Percentiles rank a stretch among this genome's conserved stretches.
phyloP scores from a whole-genome alignment of 257 asterid species.

The Ehretia macrophylla region DNA sequence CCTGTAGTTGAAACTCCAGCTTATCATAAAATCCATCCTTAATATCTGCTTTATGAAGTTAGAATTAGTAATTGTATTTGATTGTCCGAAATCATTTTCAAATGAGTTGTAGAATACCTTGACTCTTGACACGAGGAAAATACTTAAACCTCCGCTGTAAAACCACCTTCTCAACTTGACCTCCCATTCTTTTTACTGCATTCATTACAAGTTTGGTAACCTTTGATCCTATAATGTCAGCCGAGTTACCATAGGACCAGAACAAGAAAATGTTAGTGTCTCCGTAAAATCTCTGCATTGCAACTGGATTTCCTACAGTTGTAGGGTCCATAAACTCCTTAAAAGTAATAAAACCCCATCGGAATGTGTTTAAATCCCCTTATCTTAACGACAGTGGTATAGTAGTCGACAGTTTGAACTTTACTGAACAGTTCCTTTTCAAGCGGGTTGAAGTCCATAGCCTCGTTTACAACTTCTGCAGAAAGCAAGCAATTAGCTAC shows the following conservation, averaged over 20 bases:
- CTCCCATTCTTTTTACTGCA: slow-evolving; percentile 60
- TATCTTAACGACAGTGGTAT: slow-evolving; percentile 65
- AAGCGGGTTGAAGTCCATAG: slow-evolving; percentile 45
- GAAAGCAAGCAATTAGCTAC: neutral
- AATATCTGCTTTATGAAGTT: slow-evolving; percentile 30
- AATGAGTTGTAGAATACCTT: slow-evolving; percentile 31
- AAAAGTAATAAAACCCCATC: slow-evolving; percentile 66
- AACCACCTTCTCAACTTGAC: slow-evolving; percentile 37
- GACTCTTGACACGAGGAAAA: slow-evolving; percentile 63
- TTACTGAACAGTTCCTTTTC: slow-evolving; percentile 59
- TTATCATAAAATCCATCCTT: slow-evolving; percentile 60
- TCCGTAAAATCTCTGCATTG: slow-evolving; percentile 63
- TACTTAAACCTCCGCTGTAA: slow-evolving; percentile 59
- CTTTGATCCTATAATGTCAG: slow-evolving; percentile 32
- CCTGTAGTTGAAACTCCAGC: slow-evolving; percentile 56
- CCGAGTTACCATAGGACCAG: slow-evolving; percentile 77
- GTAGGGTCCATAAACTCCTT: slow-evolving; percentile 66
- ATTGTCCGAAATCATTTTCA: neutral
- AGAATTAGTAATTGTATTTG: neutral
- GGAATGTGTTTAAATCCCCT: slow-evolving; percentile 65
- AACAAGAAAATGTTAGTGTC: slow-evolving; percentile 55
- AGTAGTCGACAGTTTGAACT: slow-evolving; percentile 65
- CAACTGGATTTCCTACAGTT: slow-evolving; percentile 68
- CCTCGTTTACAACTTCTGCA: slow-evolving; percentile 31
- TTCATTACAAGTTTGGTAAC: slow-evolving; percentile 46